These are phyloP conservation scores for Plasmodium malariae DNA, from an alignment of 169 alveolate genomes.

Conservation along the genomic window DNA sequence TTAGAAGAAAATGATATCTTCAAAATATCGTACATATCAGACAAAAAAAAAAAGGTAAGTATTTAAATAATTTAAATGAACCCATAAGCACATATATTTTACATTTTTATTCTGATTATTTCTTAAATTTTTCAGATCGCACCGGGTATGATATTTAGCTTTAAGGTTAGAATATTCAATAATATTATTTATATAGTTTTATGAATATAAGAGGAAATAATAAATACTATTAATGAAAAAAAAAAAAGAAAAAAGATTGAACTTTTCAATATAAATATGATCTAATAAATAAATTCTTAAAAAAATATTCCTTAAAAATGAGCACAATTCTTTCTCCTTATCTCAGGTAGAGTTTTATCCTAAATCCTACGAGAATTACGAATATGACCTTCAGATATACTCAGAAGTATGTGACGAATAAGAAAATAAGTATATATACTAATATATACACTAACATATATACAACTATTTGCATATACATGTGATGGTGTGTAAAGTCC, in stretches of 20 bases:
- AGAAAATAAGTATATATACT: background rate
- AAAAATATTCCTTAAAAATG: background rate
- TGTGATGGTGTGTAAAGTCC: background rate
- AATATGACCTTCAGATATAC: conserved; percentile 27
- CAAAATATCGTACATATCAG: conserved; percentile 33
- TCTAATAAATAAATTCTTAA: background rate
- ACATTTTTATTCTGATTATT: conserved; percentile 13
- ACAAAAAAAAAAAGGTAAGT: conserved; percentile 62
- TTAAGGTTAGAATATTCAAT: conserved; percentile 29
- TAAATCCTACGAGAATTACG: conserved; percentile 42
- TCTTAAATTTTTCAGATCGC: conserved; percentile 43
- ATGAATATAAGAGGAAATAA: background rate
- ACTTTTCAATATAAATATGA: background rate
- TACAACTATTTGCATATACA: background rate
- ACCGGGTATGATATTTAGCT: conserved; percentile 68
- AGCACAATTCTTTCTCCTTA: background rate
- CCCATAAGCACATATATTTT: background rate
- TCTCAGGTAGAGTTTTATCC: conserved; percentile 57
- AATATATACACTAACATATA: background rate
- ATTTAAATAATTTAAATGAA: background rate
- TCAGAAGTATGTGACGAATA: conserved; percentile 64
- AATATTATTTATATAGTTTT: background rate
- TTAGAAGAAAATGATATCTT: conserved; percentile 22
- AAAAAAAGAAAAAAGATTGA: background rate
- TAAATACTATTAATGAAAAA: background rate